Percentiles rank a stretch among this genome's conserved stretches.
phyloP scores from a whole-genome alignment of 2,329 filamentous ascomycete genomes.

The Pseudocercospora fuligena region DNA sequence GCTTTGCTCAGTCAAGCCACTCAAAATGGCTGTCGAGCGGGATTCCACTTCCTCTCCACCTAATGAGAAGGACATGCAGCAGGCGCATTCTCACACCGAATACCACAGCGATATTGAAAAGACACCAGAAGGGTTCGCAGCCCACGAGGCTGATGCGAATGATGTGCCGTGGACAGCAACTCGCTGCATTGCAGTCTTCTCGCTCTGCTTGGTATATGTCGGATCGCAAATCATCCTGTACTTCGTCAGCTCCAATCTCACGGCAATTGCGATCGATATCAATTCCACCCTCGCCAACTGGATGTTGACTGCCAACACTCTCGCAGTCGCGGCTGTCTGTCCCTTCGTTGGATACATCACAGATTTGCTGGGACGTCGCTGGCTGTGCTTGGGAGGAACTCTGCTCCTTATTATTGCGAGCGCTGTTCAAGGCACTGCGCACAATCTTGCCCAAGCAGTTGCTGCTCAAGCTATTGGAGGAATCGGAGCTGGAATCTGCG shows the following conservation, averaged over 20 bases:
- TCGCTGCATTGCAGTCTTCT: conserved; percentile 29
- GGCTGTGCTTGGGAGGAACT: conserved; percentile 26
- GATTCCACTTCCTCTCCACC: background rate
- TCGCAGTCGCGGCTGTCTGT: conserved; percentile 33
- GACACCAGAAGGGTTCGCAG: conserved; percentile 19
- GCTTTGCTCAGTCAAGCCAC: conserved; percentile 1
- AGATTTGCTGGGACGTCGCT: conserved; percentile 30
- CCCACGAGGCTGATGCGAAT: conserved; percentile 21
- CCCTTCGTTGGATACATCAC: conserved; percentile 32
- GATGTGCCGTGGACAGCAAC: conserved; percentile 31
- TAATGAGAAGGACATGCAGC: conserved; percentile 15
- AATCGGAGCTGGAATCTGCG: conserved; percentile 30
- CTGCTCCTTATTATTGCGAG: conserved; percentile 28
- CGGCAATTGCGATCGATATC: conserved; percentile 24
- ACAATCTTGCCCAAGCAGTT: conserved; percentile 26
- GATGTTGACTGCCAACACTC: conserved; percentile 32
- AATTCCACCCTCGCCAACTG: conserved; percentile 27
- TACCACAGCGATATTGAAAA: conserved; percentile 28
- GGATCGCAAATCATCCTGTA: conserved; percentile 33
- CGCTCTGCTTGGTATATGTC: conserved; percentile 31
- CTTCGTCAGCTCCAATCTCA: conserved; percentile 29
- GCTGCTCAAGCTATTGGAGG: conserved; percentile 31
- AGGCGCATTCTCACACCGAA: conserved; percentile 16
- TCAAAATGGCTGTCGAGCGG: conserved; percentile 14
- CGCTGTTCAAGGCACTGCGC: conserved; percentile 25